phyloP scores from a whole-genome alignment of 805 yeast species.

The Jamesozyma spencerorum region DNA sequence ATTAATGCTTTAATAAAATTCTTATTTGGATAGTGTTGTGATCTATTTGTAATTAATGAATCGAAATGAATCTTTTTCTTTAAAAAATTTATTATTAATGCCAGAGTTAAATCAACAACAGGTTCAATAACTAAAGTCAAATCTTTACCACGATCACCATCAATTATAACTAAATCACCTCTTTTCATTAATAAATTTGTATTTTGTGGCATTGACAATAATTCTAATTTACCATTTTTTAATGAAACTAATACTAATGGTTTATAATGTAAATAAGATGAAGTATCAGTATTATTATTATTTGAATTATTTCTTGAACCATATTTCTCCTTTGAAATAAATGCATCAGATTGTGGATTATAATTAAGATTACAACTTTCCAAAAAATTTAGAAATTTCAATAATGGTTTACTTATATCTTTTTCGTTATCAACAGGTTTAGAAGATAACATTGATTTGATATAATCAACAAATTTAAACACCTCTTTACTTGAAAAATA shows the following conservation, averaged over 20 bases:
- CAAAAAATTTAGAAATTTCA: conserved; percentile 34
- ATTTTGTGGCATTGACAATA: conserved; percentile 57
- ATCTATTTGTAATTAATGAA: conserved; percentile 26
- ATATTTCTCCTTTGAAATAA: conserved; percentile 20
- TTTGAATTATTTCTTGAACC: background rate
- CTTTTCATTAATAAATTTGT: conserved; percentile 51
- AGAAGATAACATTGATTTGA: conserved; percentile 21
- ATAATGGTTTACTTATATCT: conserved; percentile 11
- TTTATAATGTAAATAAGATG: conserved; percentile 28
- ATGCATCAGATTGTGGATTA: conserved; percentile 30
- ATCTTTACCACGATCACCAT: conserved; percentile 81
- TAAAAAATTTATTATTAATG: conserved; percentile 61
- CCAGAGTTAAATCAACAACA: conserved; percentile 50
- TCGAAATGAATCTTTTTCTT: conserved; percentile 59
- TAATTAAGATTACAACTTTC: conserved; percentile 39
- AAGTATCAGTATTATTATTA: conserved; percentile 4
- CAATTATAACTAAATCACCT: conserved; percentile 64
- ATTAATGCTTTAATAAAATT: conserved; percentile 23
- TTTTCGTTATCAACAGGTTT: conserved; percentile 3
- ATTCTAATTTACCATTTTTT: conserved; percentile 61
- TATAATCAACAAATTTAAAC: conserved; percentile 30
- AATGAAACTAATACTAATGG: conserved; percentile 41
- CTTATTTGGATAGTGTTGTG: conserved; percentile 25
- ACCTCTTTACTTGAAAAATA: conserved; percentile 48
- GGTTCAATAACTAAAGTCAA: conserved; percentile 67